phyloP scores from a whole-genome alignment of 2,329 filamentous ascomycete species.

The Neonectria punicea region DNA sequence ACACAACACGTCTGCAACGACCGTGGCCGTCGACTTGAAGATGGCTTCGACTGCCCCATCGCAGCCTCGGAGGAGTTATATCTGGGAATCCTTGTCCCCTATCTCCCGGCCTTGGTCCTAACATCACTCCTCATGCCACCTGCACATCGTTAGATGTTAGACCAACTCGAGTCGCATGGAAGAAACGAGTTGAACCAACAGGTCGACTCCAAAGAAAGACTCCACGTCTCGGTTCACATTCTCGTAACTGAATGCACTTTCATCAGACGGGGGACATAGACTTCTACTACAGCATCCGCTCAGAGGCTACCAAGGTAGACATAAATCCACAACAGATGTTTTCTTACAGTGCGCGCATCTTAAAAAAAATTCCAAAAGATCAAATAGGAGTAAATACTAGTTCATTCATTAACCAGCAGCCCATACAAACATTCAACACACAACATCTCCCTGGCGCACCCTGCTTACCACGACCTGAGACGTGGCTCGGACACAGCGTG shows the following conservation, averaged over 20 bases:
- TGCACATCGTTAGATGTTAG: not conserved
- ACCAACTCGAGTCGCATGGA: not conserved
- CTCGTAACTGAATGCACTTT: not conserved
- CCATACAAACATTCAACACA: slow-evolving; percentile 42
- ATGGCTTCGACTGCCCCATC: not conserved
- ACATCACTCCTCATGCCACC: not conserved
- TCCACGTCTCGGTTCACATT: no score
- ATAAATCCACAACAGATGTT: slow-evolving; percentile 11
- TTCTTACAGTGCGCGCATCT: slow-evolving; percentile 11
- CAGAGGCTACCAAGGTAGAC: slow-evolving; percentile 5
- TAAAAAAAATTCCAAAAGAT: slow-evolving; percentile 13
- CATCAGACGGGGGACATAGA: not conserved
- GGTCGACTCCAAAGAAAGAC: not conserved
- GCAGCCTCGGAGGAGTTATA: not conserved
- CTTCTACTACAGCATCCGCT: not conserved
- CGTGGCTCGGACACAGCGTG: slow-evolving; percentile 18
- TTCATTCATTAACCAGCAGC: slow-evolving; percentile 45
- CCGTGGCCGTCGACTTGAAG: not conserved
- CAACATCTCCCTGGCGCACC: slow-evolving; percentile 25
- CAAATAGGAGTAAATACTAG: slow-evolving; percentile 40
- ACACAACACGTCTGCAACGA: not conserved
- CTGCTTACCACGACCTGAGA: slow-evolving; percentile 13
- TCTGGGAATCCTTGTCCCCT: not conserved
- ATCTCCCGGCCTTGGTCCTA: not conserved
- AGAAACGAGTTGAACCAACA: not conserved